phyloP scores from a whole-genome alignment of 2,329 filamentous ascomycete genomes.

The Pseudogymnoascus sp. region DNA sequence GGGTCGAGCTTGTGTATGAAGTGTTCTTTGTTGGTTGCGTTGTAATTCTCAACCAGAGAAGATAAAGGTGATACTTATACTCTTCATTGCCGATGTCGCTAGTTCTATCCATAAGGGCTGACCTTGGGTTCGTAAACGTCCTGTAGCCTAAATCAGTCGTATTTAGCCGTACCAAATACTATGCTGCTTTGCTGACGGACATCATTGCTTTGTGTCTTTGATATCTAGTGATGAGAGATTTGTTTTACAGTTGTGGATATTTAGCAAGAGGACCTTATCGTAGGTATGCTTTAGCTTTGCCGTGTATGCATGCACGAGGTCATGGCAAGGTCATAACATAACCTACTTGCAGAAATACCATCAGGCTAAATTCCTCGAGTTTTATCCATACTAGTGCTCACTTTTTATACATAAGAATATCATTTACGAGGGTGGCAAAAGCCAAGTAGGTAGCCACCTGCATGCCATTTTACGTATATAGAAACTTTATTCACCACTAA shows the following conservation, averaged over 20 bases:
- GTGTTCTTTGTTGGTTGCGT: not conserved
- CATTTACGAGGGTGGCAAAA: not conserved
- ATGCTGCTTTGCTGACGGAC: not conserved
- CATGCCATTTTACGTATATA: not conserved
- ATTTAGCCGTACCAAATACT: not conserved
- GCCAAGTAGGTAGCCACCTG: not conserved
- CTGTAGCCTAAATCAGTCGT: not conserved
- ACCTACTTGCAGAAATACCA: not conserved
- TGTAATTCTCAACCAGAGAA: not conserved
- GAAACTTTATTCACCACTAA: not conserved
- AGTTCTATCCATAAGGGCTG: not conserved
- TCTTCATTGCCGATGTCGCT: not conserved
- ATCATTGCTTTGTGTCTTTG: not conserved
- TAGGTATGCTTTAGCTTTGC: not conserved
- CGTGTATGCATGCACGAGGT: not conserved
- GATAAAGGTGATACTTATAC: not conserved
- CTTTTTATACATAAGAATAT: not conserved
- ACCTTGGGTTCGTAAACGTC: not conserved
- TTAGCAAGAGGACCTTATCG: not conserved
- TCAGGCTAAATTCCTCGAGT: not conserved
- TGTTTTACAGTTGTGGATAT: not conserved
- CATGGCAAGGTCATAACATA: not conserved
- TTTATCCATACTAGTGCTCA: not conserved
- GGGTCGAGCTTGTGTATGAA: not conserved
- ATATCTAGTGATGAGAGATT: not conserved